Evolutionary conservation across 116 monocot species (phyloP), one percentile per base, ranked within the genome.

Genomic region (Dioscorea cayenensis): DNA sequence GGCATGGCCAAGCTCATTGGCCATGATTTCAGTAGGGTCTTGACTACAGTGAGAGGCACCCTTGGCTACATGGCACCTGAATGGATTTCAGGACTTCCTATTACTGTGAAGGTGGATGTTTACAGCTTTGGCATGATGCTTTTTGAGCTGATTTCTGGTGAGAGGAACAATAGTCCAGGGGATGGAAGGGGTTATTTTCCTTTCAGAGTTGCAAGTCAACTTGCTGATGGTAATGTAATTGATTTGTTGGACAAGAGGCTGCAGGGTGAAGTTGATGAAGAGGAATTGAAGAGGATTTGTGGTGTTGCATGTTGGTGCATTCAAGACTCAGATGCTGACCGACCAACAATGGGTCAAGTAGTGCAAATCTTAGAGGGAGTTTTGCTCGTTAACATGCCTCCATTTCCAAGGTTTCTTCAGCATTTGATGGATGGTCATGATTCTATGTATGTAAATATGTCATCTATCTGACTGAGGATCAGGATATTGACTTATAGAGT

Each of bases 291-390:
- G 2, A 75, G 71, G 38, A 69, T 27, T 10, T 79, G 64, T 20
- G 65, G 18, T 17, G 43, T 79, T 79, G 79, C 79, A 18, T 78
- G 67, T 10, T 78, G 78, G 78, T 73, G 78, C 73, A 78, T 78
- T 68, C 78, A 73, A 49, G 70, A 79, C 22, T 16, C 58, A 36
- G 79, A 72, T 25, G 1, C 17, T n/a, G 20, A 6, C 11, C 60
- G 72, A 61, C 77, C 70, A 8, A 28, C 77, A 14, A 77, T 77
- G 77, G 72, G 71, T 7, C 63, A 72, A 55, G 68, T 78, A 1
- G 78, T 73, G 67, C 78, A 78, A 36, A 66, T 66, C n/a, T 61
- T 78, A 8, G 78, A 78, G 63, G 78, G 72, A 6, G 14, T 62
- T 18, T 8, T 61, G 18, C 68, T 72, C 6, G 73, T 73, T 4